Evolutionary conservation across 192 early-diverging fungal genomes (phyloP), one percentile per base, ranked within the genome.

Genomic region (Entomortierella chlamydospora): DNA sequence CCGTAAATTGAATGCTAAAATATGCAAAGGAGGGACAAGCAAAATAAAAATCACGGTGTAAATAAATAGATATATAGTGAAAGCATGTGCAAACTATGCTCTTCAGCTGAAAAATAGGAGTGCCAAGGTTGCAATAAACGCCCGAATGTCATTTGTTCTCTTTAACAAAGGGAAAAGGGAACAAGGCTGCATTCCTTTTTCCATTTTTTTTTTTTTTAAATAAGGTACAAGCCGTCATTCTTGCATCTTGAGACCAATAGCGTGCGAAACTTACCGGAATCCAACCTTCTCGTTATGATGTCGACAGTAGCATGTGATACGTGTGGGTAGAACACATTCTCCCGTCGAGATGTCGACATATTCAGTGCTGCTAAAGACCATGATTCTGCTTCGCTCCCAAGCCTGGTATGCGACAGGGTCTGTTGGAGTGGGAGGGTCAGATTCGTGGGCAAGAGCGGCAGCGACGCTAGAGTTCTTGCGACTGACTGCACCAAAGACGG

Each of bases 221-320:
- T 34, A n/a, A 37, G 4, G 34, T 37, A 37, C 10, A 37, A 37
- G n/a, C n/a, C n/a, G n/a, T n/a, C 34, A 10, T 37, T 37, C 34
- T 37, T 4, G 34, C 4, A 37, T 37, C 4, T 7, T 37, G 15
- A 47, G 4, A 47, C 4, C 15, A 47, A 47, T 20, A 47, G 15
- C 15, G 2, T 20, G 2, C 15, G 12, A 37, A 5, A 62, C 76
- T 56, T 37, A 79, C 76, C 76, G 67, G 76, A 95, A 95, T 3
- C 94, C 94, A 11, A 89, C 73, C 84, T 94, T 95, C 68, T 95
- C 94, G 70, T 86, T 85, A 73, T 94, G 93, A 57, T 95, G 94
- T 26, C 94, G 88, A 78, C 93, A 95, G 76, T 95, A 95, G 85
- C 94, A 95, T 26, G 94, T 95, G 72, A 95, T 92, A 22, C 94